Evolutionary conservation across 805 yeast species (phyloP).

Genomic region (Brettanomyces bruxellensis): DNA sequence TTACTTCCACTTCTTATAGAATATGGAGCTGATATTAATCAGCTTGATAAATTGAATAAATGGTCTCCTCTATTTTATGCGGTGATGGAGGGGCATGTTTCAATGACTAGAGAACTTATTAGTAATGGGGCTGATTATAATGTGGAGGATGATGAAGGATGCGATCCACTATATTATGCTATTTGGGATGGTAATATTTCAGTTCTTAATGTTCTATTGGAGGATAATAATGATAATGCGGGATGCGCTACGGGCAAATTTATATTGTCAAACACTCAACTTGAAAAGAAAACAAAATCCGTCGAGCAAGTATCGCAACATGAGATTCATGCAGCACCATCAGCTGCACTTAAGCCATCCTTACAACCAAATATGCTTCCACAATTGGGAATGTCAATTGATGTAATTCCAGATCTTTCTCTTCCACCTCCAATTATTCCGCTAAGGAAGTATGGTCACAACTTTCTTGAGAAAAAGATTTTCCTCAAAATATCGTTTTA

Average conservation of each 20-base stretch:
- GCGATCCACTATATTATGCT: constrained; percentile 78
- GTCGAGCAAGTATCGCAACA: background rate
- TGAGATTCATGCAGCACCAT: background rate
- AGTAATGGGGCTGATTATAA: constrained; percentile 62
- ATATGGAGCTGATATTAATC: constrained; percentile 73
- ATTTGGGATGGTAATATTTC: constrained; percentile 88
- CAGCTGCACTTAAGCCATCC: background rate
- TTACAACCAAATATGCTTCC: background rate
- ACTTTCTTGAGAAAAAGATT: constrained; percentile 83
- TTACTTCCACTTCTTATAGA: constrained; percentile 59
- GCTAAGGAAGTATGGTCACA: constrained; percentile 88
- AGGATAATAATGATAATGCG: constrained; percentile 4
- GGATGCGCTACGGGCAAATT: too few relatives aligned
- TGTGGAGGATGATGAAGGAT: constrained; percentile 69
- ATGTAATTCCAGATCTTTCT: constrained; percentile 80
- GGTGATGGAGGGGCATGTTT: constrained; percentile 71
- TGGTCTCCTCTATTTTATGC: constrained; percentile 95
- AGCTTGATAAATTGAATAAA: constrained; percentile 72
- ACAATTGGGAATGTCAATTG: constrained; percentile 25
- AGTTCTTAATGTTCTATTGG: constrained; percentile 64
- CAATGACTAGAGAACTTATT: constrained; percentile 62
- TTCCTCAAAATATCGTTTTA: constrained; percentile 70
- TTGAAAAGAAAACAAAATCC: background rate
- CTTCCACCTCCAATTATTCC: constrained; percentile 97
- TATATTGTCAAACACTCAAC: too few relatives aligned